A percentile compares a stretch with the other conserved stretches of the same genome.
Evolutionary conservation across 768 basidiomycete species (phyloP).

Genomic region (Neoboletus brunneissimus): DNA sequence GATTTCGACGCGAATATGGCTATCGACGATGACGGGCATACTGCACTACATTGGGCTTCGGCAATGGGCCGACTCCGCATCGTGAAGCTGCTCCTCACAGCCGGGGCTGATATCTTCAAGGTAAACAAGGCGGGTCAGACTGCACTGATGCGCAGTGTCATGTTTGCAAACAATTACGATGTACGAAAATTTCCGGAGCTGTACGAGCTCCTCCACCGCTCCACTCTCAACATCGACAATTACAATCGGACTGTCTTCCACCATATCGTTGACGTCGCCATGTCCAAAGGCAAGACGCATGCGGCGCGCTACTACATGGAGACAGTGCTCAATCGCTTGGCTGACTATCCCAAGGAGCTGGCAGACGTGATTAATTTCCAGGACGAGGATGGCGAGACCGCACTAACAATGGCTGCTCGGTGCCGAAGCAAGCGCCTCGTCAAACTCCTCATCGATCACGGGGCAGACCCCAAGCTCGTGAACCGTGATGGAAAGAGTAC

Average conservation of each 20-base stretch:
- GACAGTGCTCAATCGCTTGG: conserved; percentile 79
- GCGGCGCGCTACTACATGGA: conserved; percentile 99
- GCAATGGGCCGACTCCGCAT: conserved; percentile 98
- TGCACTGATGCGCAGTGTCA: conserved; percentile 95
- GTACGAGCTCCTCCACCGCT: conserved; percentile 95
- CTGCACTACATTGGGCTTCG: conserved; percentile 96
- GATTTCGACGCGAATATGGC: conserved; percentile 95
- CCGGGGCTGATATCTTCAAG: conserved; percentile 95
- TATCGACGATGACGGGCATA: conserved; percentile 98
- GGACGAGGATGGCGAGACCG: conserved; percentile 98
- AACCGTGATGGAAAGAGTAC: conserved; percentile 96
- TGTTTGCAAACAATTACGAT: conserved; percentile 99
- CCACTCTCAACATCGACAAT: conserved; percentile 98
- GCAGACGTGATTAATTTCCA: conserved; percentile 99
- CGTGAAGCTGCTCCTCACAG: conserved; percentile 88
- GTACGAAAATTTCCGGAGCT: conserved; percentile 98
- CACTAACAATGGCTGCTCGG: conserved; percentile 92
- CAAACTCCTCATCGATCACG: conserved; percentile 92
- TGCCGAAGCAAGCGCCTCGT: conserved; percentile 95
- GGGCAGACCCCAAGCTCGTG: conserved; percentile 90
- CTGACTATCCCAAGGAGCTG: conserved; percentile 92
- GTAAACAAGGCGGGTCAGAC: conserved; percentile 97
- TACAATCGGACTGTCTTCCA: conserved; percentile 97
- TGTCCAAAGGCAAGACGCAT: conserved; percentile 96
- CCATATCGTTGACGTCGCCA: conserved; percentile 95